Base-by-base conservation (phyloP, 495 filamentous ascomycete genomes). In the Pseudomonodictys pantanalensis region DNA sequence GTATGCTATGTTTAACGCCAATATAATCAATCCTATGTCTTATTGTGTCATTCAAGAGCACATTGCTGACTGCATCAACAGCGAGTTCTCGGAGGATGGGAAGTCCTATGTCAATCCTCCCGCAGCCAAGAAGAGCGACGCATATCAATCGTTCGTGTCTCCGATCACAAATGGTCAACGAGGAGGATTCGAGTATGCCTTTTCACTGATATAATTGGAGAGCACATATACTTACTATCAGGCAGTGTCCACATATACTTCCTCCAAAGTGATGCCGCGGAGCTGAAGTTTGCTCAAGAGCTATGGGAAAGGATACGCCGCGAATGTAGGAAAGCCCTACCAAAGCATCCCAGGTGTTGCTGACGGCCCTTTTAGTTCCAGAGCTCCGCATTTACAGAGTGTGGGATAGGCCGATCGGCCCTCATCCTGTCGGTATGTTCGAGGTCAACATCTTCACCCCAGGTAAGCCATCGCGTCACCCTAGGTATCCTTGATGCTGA, bases 371-470 rank as follows among this genome's bases (percentile, higher is more conserved):
- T 44, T 12, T 54, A 90, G 86, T 95, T 68, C 91, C 91, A 15
- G 91, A 96, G 68, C 79, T 96, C 17, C 81, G 89, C 39, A 86
- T 95, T 65, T 96, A 96, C 70, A 74, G 71, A 2, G 76, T 95
- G 62, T 95, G 81, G 78, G 86, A 93, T 64, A 69, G 75, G 35
- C 90, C 90, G 2, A 69, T 96, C 5, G 91, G 91, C 0, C 91
- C 91, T 2, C 91, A 96, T 66, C 85, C 87, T 0, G 73, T 89
- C 0, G 88, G 83, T 43, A 96, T 96, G 91, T 90, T 96, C 63
- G 91, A 96, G 71, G 92, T 96, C 15, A 93, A 93, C 60, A 33
- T 96, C 25, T 88, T 91, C 70, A 90, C 85, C 0, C 91, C 91
- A 0, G 83, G 83, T 69, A 64, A 12, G 25, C 24, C 3, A 17